Conservation (phyloP, 768 basidiomycete species). For the Auricularia auricula-judae region DNA sequence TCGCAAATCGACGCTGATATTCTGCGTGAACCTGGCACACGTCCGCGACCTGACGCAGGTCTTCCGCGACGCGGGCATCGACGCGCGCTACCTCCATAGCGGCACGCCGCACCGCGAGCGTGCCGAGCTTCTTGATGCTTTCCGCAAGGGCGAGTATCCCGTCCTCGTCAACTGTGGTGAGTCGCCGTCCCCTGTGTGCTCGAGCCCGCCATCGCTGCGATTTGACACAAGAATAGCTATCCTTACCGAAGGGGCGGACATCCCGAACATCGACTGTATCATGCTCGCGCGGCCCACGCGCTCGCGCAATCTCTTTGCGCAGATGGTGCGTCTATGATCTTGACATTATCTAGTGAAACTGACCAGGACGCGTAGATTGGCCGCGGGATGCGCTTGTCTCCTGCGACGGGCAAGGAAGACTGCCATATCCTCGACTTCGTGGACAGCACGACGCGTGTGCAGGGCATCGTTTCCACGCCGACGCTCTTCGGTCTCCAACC, state of each 20-base stretch:
- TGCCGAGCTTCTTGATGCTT: constrained; percentile 48
- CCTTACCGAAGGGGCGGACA: constrained; percentile 88
- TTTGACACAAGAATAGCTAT: constrained; percentile 40
- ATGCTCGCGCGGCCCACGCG: constrained; percentile 80
- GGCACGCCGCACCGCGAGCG: constrained; percentile 56
- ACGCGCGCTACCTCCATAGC: constrained; percentile 73
- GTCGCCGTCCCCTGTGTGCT: constrained; percentile 6
- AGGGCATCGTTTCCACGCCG: constrained; percentile 67
- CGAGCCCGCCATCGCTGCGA: neutral
- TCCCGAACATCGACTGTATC: constrained; percentile 89
- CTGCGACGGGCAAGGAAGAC: constrained; percentile 65
- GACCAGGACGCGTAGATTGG: constrained; percentile 50
- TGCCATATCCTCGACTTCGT: constrained; percentile 90
- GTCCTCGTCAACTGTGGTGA: constrained; percentile 84
- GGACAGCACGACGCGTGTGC: constrained; percentile 55
- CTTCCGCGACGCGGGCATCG: constrained; percentile 67
- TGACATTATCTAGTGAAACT: neutral
- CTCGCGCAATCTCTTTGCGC: constrained; percentile 80
- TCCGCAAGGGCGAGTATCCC: constrained; percentile 64
- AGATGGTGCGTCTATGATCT: constrained; percentile 54
- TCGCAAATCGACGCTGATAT: constrained; percentile 84
- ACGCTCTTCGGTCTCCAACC: constrained; percentile 81
- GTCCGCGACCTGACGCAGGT: constrained; percentile 59
- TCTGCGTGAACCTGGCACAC: constrained; percentile 79
- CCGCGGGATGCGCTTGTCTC: constrained; percentile 80